Conservation (phyloP, 371 early-diverging fungal species). For the Zopfochytrium polystomum region DNA sequence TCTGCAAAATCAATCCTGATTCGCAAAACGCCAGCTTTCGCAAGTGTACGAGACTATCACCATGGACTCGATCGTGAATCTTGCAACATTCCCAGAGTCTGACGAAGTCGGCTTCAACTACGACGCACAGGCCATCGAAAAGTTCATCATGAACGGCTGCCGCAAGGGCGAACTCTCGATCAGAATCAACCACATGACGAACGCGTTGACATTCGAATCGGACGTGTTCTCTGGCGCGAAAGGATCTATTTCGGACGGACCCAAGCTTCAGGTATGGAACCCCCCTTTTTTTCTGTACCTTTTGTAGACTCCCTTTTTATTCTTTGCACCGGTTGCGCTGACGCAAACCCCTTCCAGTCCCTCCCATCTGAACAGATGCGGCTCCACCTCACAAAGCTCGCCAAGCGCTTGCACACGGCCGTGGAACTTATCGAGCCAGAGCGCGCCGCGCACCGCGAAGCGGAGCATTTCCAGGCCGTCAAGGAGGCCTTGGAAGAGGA, state of each 20-base stretch:
- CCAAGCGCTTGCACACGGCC: constrained; percentile 71
- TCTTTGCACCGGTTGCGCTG: not conserved
- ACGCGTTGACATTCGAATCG: constrained; percentile 85
- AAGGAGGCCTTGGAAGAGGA: constrained; percentile 46
- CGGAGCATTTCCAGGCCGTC: constrained; percentile 32
- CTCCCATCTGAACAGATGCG: constrained; percentile 28
- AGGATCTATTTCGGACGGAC: constrained; percentile 72
- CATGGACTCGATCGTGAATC: constrained; percentile 83
- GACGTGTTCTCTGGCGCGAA: constrained; percentile 70
- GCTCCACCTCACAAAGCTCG: constrained; percentile 40
- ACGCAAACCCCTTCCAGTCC: not conserved
- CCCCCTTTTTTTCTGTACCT: not conserved
- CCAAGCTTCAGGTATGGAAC: constrained; percentile 64
- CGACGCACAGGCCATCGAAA: constrained; percentile 85
- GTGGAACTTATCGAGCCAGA: constrained; percentile 82
- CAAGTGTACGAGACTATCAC: constrained; percentile 96
- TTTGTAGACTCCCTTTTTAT: not conserved
- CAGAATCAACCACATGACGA: constrained; percentile 90
- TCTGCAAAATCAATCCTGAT: too few species aligned
- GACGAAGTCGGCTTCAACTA: constrained; percentile 62
- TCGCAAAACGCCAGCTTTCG: constrained; percentile 50
- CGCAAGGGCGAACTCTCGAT: constrained; percentile 92
- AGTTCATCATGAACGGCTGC: constrained; percentile 96
- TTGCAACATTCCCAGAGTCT: constrained; percentile 74
- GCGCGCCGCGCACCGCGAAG: constrained; percentile 59